A percentile compares a stretch with the other conserved stretches of the same genome.
phyloP scores from a whole-genome alignment of 352 stramenopile species.

The Phytophthora fragariae region DNA sequence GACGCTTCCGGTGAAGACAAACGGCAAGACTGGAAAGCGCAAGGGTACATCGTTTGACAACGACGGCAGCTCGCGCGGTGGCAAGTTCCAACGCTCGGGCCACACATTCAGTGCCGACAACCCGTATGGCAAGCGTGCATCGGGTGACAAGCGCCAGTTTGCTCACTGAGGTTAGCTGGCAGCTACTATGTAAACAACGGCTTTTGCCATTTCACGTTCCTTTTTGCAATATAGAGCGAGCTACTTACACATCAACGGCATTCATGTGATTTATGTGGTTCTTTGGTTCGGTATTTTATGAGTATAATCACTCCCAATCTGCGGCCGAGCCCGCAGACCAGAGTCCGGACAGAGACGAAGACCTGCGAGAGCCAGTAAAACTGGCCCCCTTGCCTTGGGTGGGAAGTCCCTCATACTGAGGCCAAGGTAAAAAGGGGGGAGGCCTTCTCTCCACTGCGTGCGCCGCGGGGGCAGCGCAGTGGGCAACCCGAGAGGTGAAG shows the following conservation, averaged over 20 bases:
- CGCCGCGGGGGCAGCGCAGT: too few species aligned
- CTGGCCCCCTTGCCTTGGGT: too few species aligned
- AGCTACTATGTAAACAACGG: conserved; percentile 39
- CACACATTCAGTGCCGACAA: conserved; percentile 98
- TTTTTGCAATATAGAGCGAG: conserved; percentile 44
- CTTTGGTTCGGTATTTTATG: too few species aligned
- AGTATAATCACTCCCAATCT: too few species aligned
- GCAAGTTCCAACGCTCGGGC: conserved; percentile 84
- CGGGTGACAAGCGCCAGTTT: conserved; percentile 96
- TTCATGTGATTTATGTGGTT: too few species aligned
- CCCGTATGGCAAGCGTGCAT: conserved; percentile 94
- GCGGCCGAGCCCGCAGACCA: too few species aligned
- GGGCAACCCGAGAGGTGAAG: too few species aligned
- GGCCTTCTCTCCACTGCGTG: too few species aligned
- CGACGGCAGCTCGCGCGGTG: conserved; percentile 47
- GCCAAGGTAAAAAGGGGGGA: too few species aligned
- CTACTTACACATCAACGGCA: conserved; percentile 12
- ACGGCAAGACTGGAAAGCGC: conserved; percentile 78
- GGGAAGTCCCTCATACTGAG: too few species aligned
- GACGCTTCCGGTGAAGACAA: conserved; percentile 93
- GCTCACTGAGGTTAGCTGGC: conserved; percentile 45
- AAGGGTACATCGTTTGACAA: conserved; percentile 71
- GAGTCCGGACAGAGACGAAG: too few species aligned
- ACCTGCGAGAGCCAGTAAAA: too few species aligned
- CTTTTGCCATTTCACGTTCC: conserved; percentile 28